Conservation (phyloP, 495 filamentous ascomycete species). For the Daldinia grandis region DNA sequence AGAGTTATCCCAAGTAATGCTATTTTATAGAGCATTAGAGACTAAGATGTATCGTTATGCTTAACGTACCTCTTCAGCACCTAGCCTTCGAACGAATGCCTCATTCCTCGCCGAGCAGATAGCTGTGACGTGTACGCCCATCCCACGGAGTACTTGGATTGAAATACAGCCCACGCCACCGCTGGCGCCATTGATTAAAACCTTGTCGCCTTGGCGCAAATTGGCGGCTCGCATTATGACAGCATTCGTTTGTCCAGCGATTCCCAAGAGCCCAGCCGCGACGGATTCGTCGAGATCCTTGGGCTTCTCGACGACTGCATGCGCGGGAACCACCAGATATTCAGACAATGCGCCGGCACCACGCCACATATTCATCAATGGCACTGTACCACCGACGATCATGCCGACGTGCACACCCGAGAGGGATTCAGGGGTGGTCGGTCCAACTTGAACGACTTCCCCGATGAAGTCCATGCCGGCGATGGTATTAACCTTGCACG, state of each 20-base stretch:
- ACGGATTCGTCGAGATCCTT: conserved; percentile 19
- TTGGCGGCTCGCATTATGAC: neutral
- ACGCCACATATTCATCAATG: conserved; percentile 3
- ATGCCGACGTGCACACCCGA: neutral
- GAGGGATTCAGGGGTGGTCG: neutral
- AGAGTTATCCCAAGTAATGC: neutral
- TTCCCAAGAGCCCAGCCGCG: conserved; percentile 34
- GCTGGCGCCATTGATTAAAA: neutral
- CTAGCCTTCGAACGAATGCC: conserved; percentile 31
- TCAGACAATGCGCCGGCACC: conserved; percentile 31
- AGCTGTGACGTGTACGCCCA: conserved; percentile 30
- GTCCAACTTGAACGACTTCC: neutral
- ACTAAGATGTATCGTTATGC: neutral
- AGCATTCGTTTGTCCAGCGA: conserved; percentile 32
- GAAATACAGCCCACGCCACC: conserved; percentile 33
- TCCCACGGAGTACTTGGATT: conserved; percentile 26
- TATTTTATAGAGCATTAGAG: neutral
- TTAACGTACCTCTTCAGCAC: conserved; percentile 22
- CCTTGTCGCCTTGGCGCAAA: neutral
- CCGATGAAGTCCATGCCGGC: neutral
- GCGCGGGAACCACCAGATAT: conserved; percentile 31
- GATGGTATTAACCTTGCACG: neutral
- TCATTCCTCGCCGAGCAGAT: conserved; percentile 34
- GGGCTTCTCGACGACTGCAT: conserved; percentile 33
- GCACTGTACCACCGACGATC: neutral